phyloP scores from a whole-genome alignment of 208 protist genomes.

The Acanthamoeba culbertsoni region DNA sequence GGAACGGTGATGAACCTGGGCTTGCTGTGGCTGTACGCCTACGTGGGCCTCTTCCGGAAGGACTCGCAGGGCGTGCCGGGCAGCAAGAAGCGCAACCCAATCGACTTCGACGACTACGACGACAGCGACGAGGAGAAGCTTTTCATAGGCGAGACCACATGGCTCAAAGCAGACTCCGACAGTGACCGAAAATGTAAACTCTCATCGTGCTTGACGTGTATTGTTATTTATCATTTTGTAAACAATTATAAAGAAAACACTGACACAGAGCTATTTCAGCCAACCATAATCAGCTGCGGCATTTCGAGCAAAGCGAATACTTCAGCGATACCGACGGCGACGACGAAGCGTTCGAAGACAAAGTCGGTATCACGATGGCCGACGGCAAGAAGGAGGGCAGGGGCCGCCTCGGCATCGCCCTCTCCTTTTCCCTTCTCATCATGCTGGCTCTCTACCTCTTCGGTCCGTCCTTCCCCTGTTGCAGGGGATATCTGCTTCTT shows the following conservation, averaged over 20 bases:
- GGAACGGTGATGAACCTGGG: neutral
- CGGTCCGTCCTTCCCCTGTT: neutral
- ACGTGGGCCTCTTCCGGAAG: neutral
- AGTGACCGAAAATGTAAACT: neutral
- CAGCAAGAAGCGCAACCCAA: neutral
- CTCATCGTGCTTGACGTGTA: neutral
- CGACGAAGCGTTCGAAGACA: neutral
- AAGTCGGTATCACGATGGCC: neutral
- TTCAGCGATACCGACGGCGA: neutral
- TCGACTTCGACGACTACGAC: neutral
- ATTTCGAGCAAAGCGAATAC: neutral
- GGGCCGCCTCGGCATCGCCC: neutral
- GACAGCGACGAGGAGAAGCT: neutral
- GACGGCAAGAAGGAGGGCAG: neutral
- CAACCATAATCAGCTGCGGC: neutral
- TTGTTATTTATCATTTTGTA: neutral
- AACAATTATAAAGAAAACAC: neutral
- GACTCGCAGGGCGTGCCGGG: neutral
- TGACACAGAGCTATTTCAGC: neutral
- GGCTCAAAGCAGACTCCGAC: neutral
- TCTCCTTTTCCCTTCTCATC: neutral
- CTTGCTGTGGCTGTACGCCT: neutral
- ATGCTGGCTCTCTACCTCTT: neutral
- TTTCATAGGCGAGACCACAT: neutral
- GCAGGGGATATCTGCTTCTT: neutral